Conservation (phyloP, 176 grass and related monocot species). For the Eleusine indica region DNA sequence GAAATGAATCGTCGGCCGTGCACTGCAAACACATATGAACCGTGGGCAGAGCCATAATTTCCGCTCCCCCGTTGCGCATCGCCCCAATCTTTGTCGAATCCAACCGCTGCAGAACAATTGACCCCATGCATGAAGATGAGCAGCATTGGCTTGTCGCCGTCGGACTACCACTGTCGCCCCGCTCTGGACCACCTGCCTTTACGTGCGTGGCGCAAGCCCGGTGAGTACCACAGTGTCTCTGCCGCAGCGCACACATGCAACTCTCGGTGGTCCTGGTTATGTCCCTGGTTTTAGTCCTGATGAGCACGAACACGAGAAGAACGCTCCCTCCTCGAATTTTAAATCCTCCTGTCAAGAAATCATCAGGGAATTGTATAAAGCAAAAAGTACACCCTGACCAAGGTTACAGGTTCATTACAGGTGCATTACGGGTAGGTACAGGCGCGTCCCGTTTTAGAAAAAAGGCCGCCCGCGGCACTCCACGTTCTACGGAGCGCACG, state of each 20-base stretch:
- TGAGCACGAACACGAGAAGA: background rate
- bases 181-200: conserved; percentile 31
- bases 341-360: background rate
- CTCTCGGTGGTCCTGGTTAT: conserved; percentile 8
- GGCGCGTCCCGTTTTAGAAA: background rate
- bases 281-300: conserved; percentile 12
- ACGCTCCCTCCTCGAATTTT: no score
- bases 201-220: conserved; percentile 14
- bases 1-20: background rate
- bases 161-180: background rate
- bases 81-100: conserved; percentile 10
- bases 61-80: background rate
- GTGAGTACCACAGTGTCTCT: conserved; percentile 30
- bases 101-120: conserved; percentile 3
- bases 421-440: background rate
- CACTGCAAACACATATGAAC: background rate
- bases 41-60: background rate
- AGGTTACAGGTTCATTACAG: background rate
- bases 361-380: background rate
- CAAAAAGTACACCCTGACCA: background rate
- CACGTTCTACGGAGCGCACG: conserved; percentile 1
- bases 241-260: conserved; percentile 52
- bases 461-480: background rate
- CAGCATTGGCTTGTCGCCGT: conserved; percentile 24
- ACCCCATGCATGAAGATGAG: background rate